Evolutionary conservation across 163 green algal genomes (phyloP), one percentile per base, ranked within the genome.

Genomic region (Trebouxiophyceae sp.): DNA sequence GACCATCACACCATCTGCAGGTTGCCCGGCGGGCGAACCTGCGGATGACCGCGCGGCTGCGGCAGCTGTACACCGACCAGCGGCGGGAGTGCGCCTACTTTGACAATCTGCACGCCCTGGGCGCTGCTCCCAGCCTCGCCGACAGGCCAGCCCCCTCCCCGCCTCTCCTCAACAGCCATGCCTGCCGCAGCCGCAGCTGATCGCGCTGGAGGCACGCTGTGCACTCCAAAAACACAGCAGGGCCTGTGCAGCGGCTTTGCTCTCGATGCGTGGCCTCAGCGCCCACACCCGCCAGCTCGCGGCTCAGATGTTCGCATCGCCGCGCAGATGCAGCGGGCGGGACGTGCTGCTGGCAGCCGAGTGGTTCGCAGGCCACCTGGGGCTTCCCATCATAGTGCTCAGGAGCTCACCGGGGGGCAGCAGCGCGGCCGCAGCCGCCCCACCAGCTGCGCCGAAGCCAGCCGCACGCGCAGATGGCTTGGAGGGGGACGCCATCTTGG

Each of bases 81-180:
- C 76, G 82, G 3, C 68, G 76, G 2, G 32, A 57, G n/a, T 77
- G 70, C 33, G 65, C 75, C 1, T 44, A 86, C 23, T 89, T 91
- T 67, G 83, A 89, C 71, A 81, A 91, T 69, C 32, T 85, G 57
- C 82, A 91, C 65, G 78, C 71, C 65, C 34, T 65, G 4, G 46
- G 73, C 8, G 81, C 73, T 16, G 77, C 76, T 16, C 57, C 57
- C 45, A 5, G 33, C 6, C 44, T 47, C 31, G 7, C 22, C 44
- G 56, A 71, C 2, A 65, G 56, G 65, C 39, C 33, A 50, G 65
- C 44, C 19, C 19, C 4, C 23, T 64, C n/a, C 20, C 50, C 31
- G 7, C 24, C n/a, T 31, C n/a, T 59, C 12, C n/a, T n/a, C n/a
- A n/a, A n/a, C n/a, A n/a, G n/a, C n/a, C n/a, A n/a, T n/a, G n/a